Conservation (phyloP, 441 rosid species). For the Flueggea neowawraea region DNA sequence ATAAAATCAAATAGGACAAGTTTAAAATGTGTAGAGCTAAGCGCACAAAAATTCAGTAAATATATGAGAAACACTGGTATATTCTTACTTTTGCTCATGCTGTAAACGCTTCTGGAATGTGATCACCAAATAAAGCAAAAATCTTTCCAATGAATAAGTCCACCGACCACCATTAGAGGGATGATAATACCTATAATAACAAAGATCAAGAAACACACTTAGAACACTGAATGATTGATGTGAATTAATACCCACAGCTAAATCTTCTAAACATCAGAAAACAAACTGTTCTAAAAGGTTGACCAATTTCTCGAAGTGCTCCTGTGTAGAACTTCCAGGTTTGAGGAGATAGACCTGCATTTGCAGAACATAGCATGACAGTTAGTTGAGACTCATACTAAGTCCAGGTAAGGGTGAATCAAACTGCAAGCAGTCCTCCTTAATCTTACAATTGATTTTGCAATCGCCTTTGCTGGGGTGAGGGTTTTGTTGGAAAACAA, state of each 20-base stretch:
- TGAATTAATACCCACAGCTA: neutral
- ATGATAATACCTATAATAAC: slow-evolving; percentile 78
- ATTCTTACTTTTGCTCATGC: slow-evolving; percentile 85
- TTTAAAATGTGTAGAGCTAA: slow-evolving; percentile 22
- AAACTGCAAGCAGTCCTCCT: slow-evolving; percentile 10
- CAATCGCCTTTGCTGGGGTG: slow-evolving; percentile 91
- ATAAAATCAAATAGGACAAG: slow-evolving; percentile 29
- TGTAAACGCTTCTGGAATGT: slow-evolving; percentile 95
- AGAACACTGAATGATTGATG: slow-evolving; percentile 16
- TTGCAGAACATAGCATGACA: slow-evolving; percentile 24
- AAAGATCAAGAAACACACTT: slow-evolving; percentile 17
- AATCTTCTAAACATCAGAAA: slow-evolving; percentile 26
- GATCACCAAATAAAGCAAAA: slow-evolving; percentile 72
- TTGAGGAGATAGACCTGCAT: slow-evolving; percentile 85
- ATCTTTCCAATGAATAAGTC: slow-evolving; percentile 96
- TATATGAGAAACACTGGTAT: slow-evolving; percentile 18
- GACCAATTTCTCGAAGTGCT: slow-evolving; percentile 88
- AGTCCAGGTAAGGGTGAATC: slow-evolving; percentile 20
- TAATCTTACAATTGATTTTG: slow-evolving; percentile 86
- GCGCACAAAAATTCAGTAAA: neutral
- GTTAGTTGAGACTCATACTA: slow-evolving; percentile 20
- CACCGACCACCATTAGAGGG: slow-evolving; percentile 99
- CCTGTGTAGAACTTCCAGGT: slow-evolving; percentile 74
- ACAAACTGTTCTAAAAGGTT: slow-evolving; percentile 99
- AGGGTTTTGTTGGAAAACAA: slow-evolving; percentile 80